Conservation (phyloP, 148 eudicot genomes). For the Oxyria digyna region DNA sequence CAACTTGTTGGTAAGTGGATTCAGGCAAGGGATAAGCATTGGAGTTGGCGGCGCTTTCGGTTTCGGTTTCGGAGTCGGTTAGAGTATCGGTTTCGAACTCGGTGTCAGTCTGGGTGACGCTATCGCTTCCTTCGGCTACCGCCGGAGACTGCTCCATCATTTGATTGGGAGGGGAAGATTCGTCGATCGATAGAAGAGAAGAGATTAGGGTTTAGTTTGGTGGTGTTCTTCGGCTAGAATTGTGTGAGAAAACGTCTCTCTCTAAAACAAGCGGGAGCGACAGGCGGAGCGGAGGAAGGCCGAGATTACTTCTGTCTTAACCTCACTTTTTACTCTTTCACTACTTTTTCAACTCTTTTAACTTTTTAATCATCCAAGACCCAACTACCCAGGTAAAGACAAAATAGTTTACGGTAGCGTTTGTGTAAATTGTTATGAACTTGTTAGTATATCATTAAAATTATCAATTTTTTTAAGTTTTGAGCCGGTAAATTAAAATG, state of each 20-base stretch:
- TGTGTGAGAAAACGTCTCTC: background rate
- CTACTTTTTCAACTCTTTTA: conserved; percentile 26
- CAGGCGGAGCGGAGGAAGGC: conserved; percentile 5
- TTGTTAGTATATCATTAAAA: too few species aligned
- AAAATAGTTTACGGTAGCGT: too few species aligned
- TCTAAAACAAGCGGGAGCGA: conserved; percentile 8
- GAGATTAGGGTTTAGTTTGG: background rate
- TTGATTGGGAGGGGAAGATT: background rate
- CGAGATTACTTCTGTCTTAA: background rate
- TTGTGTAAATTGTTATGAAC: too few species aligned
- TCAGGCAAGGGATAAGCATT: conserved; percentile 6
- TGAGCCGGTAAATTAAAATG: too few species aligned
- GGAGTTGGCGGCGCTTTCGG: background rate
- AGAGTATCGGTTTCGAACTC: conserved; percentile 8
- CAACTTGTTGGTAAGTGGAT: conserved; percentile 8
- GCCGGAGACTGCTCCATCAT: background rate
- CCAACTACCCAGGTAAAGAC: too few species aligned
- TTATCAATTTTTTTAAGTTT: too few species aligned
- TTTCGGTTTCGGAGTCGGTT: background rate
- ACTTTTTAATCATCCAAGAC: too few species aligned
- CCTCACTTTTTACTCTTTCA: background rate
- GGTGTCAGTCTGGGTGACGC: conserved; percentile 9
- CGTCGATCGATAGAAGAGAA: background rate
- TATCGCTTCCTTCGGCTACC: background rate
- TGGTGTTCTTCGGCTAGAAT: background rate